Evolutionary conservation across 805 yeast genomes (phyloP).

Genomic region (Pichia scutulata): DNA sequence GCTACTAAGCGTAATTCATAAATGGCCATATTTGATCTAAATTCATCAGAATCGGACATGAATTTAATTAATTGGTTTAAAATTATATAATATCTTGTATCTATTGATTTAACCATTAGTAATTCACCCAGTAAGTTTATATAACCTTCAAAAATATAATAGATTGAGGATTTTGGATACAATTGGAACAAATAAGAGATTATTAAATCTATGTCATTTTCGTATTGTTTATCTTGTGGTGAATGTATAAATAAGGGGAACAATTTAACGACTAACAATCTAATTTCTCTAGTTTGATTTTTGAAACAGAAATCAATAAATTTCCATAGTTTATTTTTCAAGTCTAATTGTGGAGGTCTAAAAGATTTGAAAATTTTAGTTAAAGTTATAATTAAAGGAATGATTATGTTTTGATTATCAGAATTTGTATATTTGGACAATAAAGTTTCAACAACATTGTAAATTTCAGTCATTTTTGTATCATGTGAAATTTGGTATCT

Average conservation of each 20-base stretch:
- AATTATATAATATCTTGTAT: constrained; percentile 60
- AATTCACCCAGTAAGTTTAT: constrained; percentile 58
- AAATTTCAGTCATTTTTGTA: constrained; percentile 18
- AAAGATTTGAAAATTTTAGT: constrained; percentile 45
- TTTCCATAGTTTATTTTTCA: constrained; percentile 28
- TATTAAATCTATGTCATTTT: constrained; percentile 38
- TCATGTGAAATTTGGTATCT: constrained; percentile 23
- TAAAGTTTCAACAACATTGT: constrained; percentile 14
- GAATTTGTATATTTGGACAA: constrained; percentile 13
- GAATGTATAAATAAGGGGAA: constrained; percentile 46
- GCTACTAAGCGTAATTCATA: constrained; percentile 58
- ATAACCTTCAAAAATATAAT: constrained; percentile 49
- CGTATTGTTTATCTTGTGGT: constrained; percentile 33
- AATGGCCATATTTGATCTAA: constrained; percentile 61
- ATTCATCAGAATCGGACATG: constrained; percentile 57
- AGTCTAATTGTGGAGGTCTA: constrained; percentile 36
- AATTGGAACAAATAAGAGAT: constrained; percentile 36
- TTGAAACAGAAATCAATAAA: constrained; percentile 35
- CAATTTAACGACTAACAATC: constrained; percentile 42
- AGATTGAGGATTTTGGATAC: constrained; percentile 23
- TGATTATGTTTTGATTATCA: constrained; percentile 23
- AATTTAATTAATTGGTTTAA: constrained; percentile 58
- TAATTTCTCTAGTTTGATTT: constrained; percentile 44
- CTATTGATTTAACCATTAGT: constrained; percentile 47
- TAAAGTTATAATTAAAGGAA: constrained; percentile 39